Evolutionary conservation across 768 basidiomycete genomes (phyloP), one percentile per base, ranked within the genome.

Genomic region (Peribolospora baueri): DNA sequence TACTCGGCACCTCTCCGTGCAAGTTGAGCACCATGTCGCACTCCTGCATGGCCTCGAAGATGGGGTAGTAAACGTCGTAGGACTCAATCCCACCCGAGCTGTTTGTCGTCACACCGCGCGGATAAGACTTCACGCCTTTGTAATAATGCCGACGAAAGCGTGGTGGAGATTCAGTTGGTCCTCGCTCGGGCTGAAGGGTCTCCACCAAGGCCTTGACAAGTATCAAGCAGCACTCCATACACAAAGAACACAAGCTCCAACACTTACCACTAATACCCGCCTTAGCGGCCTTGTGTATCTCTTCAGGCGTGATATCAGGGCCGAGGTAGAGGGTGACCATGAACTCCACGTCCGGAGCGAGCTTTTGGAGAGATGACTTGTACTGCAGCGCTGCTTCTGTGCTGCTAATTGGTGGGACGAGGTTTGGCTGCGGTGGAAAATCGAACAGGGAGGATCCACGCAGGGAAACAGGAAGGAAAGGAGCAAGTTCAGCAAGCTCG

Each of bases 321-420:
- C 81, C 84, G n/a, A 98, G 76, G 69, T 97, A 98, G 47, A 98
- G 72, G 1, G 90, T 91, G 84, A 97, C 91, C 38, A 98, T 73
- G 70, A 85, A 91, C 68, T 87, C 78, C 13, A 83, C 78, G 54
- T 70, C 68, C 10, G 84, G 76, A 50, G 85, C 84, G 57, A 93
- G 78, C 46, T 65, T 69, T 64, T 84, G 72, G 41, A 98, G 75
- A 38, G 77, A 70, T 13, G 75, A 70, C 65, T 80, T 81, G 72
- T 98, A 98, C 53, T 74, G 71, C 48, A 93, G 61, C 1, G 88
- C 90, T 61, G 78, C 55, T 8, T 46, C 53, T 1, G 62, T 60
- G 6, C 56, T 59, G 2, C 60, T 61, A 10, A 64, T 42, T 8
- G 63, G 64, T 37, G 62, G 63, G 36, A 60, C 43, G 13, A 63